phyloP scores from a whole-genome alignment of 768 basidiomycete genomes.

The Chalciporus pseudorubinellus region DNA sequence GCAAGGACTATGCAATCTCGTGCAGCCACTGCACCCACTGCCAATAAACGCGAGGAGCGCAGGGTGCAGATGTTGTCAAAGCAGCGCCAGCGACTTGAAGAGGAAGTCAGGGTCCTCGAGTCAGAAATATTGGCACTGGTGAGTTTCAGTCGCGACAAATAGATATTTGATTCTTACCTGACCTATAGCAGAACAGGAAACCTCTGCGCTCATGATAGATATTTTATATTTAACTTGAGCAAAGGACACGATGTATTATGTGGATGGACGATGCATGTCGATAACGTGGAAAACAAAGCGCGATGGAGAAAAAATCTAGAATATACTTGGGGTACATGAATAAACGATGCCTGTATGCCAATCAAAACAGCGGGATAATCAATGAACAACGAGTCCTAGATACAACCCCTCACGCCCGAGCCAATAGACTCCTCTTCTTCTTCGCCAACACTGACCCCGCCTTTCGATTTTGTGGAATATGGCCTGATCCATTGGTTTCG shows the following conservation, averaged over 20 bases:
- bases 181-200: constrained; percentile 23
- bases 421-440: constrained; percentile 25
- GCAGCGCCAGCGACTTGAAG: constrained; percentile 66
- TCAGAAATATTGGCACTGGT: constrained; percentile 62
- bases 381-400: neutral
- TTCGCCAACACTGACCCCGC: constrained; percentile 43
- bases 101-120: constrained; percentile 57
- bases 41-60: constrained; percentile 64
- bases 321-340: neutral
- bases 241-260: too few relatives aligned
- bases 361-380: neutral
- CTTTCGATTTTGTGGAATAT: constrained; percentile 57
- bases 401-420: neutral
- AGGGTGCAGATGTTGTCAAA: constrained; percentile 61
- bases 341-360: neutral
- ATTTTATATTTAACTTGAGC: too few relatives aligned
- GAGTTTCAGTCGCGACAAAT: neutral
- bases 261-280: neutral
- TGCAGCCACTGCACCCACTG: constrained; percentile 46
- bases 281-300: neutral
- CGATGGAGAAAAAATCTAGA: neutral
- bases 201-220: neutral
- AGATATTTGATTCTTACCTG: constrained; percentile 7
- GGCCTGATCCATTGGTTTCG: constrained; percentile 37
- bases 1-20: constrained; percentile 42